Percentiles rank a stretch among this genome's conserved stretches.
phyloP scores from a whole-genome alignment of 1,284 basidiomycete species.

The Ganoderma lucidum region DNA sequence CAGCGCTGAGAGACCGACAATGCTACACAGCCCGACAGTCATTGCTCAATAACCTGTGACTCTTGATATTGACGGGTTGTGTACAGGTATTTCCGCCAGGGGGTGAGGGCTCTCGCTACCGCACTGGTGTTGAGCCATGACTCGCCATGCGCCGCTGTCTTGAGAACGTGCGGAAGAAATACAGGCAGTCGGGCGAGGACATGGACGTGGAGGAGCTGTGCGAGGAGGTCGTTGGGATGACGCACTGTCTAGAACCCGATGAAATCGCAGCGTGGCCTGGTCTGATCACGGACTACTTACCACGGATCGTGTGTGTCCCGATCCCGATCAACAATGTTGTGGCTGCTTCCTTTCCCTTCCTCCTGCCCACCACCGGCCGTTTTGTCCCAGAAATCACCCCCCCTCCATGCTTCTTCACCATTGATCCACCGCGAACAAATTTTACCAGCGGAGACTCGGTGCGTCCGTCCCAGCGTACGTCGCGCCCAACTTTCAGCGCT shows the following conservation, averaged over 20 bases:
- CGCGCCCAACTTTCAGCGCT: background rate
- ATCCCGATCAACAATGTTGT: slow-evolving; percentile 1
- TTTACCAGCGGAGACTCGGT: background rate
- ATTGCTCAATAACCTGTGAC: slow-evolving; percentile 11
- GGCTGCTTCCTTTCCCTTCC: slow-evolving; percentile 4
- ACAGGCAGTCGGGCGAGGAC: background rate
- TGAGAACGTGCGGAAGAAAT: background rate
- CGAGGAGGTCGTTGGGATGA: background rate
- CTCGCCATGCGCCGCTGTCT: background rate
- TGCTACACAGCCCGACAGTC: slow-evolving; percentile 21
- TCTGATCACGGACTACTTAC: background rate
- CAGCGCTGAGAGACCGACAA: slow-evolving; percentile 15
- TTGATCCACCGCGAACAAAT: background rate
- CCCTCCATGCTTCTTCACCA: background rate
- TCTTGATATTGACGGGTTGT: slow-evolving; percentile 11
- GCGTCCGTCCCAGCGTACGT: slow-evolving; percentile 3
- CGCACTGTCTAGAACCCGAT: background rate
- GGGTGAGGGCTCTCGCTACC: slow-evolving; percentile 5
- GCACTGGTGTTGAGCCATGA: slow-evolving; percentile 2
- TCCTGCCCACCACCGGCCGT: background rate
- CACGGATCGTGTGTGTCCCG: background rate
- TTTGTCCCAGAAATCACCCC: background rate
- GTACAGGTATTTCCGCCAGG: slow-evolving; percentile 8
- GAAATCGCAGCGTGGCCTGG: background rate
- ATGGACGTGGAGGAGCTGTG: slow-evolving; percentile 1